These are phyloP conservation scores for Sphaerobolus stellatus DNA, from an alignment of 1,284 basidiomycete species.

Conservation along the genomic window DNA sequence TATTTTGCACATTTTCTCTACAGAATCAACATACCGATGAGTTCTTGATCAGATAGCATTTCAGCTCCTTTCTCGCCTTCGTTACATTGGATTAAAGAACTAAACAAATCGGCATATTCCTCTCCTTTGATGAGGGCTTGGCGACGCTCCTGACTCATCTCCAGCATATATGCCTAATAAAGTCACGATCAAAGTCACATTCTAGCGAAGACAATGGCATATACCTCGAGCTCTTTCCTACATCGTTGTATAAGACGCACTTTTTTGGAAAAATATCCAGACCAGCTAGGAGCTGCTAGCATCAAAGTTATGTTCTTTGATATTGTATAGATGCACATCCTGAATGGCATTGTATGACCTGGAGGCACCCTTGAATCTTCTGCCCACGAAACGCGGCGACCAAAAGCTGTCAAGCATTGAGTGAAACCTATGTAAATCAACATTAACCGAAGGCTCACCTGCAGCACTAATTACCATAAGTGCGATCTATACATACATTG, in stretches of 20 bases:
- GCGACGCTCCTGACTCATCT: constrained; percentile 53
- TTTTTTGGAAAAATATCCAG: constrained; percentile 40
- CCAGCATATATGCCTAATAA: constrained; percentile 46
- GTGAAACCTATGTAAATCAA: background rate
- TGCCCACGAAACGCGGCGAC: constrained; percentile 50
- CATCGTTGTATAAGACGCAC: constrained; percentile 38
- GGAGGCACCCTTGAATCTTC: constrained; percentile 41
- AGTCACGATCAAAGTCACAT: background rate
- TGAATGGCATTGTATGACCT: constrained; percentile 56
- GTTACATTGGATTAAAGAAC: constrained; percentile 50
- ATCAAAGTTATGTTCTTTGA: constrained; percentile 43
- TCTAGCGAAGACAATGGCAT: constrained; percentile 5
- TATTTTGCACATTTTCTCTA: background rate
- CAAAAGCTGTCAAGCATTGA: constrained; percentile 39
- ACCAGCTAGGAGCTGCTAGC: constrained; percentile 45
- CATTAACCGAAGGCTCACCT: constrained; percentile 30
- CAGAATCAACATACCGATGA: constrained; percentile 41
- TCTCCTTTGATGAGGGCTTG: constrained; percentile 40
- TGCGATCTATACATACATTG: too few relatives aligned
- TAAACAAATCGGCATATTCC: constrained; percentile 55
- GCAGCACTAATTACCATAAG: constrained; percentile 57
- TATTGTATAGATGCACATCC: constrained; percentile 50
- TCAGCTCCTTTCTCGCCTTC: constrained; percentile 34
- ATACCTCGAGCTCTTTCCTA: constrained; percentile 52
- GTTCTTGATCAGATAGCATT: constrained; percentile 46